phyloP scores from a whole-genome alignment of 352 stramenopile species.

The Pythium brachiatum region DNA sequence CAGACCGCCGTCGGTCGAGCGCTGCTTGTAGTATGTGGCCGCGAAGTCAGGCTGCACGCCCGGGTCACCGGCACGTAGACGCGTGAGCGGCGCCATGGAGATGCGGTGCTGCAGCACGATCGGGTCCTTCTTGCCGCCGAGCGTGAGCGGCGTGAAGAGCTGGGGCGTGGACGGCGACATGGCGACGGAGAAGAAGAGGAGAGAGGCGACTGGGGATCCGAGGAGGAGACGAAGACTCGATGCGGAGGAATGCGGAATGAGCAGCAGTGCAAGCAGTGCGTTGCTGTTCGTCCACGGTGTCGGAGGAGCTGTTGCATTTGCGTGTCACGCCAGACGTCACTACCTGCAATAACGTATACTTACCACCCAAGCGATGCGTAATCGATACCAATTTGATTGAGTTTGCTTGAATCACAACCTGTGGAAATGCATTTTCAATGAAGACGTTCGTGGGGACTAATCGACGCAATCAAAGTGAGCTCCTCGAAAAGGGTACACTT shows the following conservation, averaged over 20 bases:
- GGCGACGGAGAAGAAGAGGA: not conserved
- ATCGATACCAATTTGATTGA: not conserved
- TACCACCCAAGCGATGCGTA: not conserved
- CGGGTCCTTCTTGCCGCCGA: conserved; percentile 18
- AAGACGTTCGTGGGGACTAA: not conserved
- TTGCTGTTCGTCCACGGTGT: not conserved
- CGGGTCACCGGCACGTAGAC: conserved; percentile 7
- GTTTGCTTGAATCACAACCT: not conserved
- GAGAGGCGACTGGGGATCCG: not conserved
- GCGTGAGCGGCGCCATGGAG: conserved; percentile 38
- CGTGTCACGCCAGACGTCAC: not conserved
- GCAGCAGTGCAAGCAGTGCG: not conserved
- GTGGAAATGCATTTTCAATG: not conserved
- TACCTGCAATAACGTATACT: not conserved
- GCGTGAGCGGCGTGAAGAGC: conserved; percentile 28
- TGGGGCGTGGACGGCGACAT: conserved; percentile 5
- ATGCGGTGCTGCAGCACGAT: conserved; percentile 37
- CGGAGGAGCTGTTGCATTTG: no score
- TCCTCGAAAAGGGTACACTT: not conserved
- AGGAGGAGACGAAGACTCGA: not conserved
- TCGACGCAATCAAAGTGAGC: not conserved
- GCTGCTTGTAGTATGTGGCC: conserved; percentile 39
- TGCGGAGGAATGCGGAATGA: not conserved
- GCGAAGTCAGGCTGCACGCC: conserved; percentile 18
- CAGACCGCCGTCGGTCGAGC: conserved; percentile 29